Conservation (phyloP, 2,329 filamentous ascomycete genomes). For the Davidsoniella eucalypti region DNA sequence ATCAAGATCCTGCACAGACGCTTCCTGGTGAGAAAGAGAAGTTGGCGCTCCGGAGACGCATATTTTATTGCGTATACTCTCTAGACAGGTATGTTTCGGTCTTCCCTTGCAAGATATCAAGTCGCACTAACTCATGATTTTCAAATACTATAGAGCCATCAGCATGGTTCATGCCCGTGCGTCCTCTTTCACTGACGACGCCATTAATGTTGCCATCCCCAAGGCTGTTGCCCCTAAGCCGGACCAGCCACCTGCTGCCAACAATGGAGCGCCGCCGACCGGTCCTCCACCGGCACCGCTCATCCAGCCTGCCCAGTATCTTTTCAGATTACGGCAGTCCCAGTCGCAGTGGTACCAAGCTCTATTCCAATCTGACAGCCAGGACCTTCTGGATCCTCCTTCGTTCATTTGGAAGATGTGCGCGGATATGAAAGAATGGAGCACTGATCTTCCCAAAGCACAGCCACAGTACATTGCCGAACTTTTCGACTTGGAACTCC, state of each 20-base stretch:
- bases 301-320: slow-evolving; percentile 51
- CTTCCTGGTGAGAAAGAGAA: slow-evolving; percentile 49
- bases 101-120: background rate
- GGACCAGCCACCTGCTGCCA: slow-evolving; percentile 13
- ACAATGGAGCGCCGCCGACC: slow-evolving; percentile 26
- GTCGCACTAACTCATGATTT: slow-evolving; percentile 15
- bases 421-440: slow-evolving; percentile 65
- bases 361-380: slow-evolving; percentile 62
- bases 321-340: slow-evolving; percentile 70
- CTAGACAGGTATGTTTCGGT: slow-evolving; percentile 52
- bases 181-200: slow-evolving; percentile 88
- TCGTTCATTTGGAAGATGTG: slow-evolving; percentile 63
- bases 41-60: slow-evolving; percentile 61
- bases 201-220: slow-evolving; percentile 66
- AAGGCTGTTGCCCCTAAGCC: slow-evolving; percentile 24
- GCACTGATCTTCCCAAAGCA: slow-evolving; percentile 51
- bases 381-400: slow-evolving; percentile 50
- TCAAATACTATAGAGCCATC: slow-evolving; percentile 42
- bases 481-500: slow-evolving; percentile 72
- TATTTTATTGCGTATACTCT: slow-evolving; percentile 83
- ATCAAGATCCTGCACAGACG: slow-evolving; percentile 71
- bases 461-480: slow-evolving; percentile 50
- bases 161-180: slow-evolving; percentile 76
- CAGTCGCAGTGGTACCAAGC: slow-evolving; percentile 85
- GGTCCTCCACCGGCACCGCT: slow-evolving; percentile 27